Evolutionary conservation across 192 early-diverging fungal genomes (phyloP).

Genomic region (Backusella mclennaniae): DNA sequence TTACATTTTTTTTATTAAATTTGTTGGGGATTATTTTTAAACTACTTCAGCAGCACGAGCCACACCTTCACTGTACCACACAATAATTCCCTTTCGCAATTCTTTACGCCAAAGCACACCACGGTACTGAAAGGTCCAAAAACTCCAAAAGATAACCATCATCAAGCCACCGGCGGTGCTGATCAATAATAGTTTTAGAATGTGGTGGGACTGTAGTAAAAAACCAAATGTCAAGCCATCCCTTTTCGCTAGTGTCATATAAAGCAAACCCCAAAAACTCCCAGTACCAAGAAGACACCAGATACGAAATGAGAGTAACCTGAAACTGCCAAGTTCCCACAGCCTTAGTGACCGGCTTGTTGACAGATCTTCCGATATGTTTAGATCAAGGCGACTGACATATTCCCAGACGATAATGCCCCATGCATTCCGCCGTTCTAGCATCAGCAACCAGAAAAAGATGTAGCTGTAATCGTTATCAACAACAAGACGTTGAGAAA

Average conservation of each 20-base stretch:
- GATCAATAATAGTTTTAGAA: conserved; percentile 37
- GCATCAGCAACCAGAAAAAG: conserved; percentile 44
- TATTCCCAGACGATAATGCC: conserved; percentile 56
- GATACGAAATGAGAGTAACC: conserved; percentile 35
- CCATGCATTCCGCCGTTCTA: conserved; percentile 52
- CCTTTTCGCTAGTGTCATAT: conserved; percentile 26
- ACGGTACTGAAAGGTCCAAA: conserved; percentile 58
- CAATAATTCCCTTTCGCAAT: conserved; percentile 49
- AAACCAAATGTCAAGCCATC: conserved; percentile 28
- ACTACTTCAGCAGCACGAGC: conserved; percentile 25
- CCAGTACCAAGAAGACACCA: conserved; percentile 53
- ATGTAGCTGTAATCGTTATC: conserved; percentile 36
- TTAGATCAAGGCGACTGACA: conserved; percentile 44
- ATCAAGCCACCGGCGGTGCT: conserved; percentile 44
- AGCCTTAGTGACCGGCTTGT: background rate
- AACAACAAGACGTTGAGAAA: conserved; percentile 43
- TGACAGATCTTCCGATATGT: background rate
- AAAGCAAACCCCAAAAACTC: conserved; percentile 47
- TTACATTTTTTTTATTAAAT: background rate
- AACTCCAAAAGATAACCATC: conserved; percentile 53
- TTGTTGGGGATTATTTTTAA: background rate
- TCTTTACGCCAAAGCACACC: conserved; percentile 55
- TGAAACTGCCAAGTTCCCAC: conserved; percentile 18
- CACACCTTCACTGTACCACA: conserved; percentile 42
- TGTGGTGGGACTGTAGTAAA: conserved; percentile 29